Evolutionary conservation across 2,329 filamentous ascomycete genomes (phyloP), one percentile per base, ranked within the genome.

Genomic region (Geosmithia morbida): DNA sequence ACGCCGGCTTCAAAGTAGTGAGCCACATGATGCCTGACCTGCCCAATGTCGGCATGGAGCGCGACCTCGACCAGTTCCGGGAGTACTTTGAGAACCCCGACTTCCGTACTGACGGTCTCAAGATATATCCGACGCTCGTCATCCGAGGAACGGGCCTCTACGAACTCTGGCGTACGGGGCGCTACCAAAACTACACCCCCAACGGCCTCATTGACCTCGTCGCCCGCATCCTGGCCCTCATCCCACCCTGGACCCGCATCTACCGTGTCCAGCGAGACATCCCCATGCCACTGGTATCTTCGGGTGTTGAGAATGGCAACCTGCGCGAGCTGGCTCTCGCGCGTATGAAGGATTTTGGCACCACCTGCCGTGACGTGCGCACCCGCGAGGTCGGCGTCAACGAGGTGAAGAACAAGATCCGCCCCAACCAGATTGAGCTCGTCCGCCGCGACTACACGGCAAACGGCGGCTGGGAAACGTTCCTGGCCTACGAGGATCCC

Each of bases 21-120:
- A 94, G 87, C 54, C 92, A 98, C 67, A 98, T 98, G 92, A 98
- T 98, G 92, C 92, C 92, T 1, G 92, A 98, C 61, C 68, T 98
- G 44, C 92, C 92, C 3, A 98, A 98, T 57, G 92, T 98, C 2
- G 92, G 92, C 48, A 95, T 97, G 85, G 94, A 98, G 66, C 83
- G 92, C 57, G 92, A 98, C 61, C 72, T 98, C 42, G 89, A 94
- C 59, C 92, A 98, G 57, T 98, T 98, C 65, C 78, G 87, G 53
- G 94, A 98, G 61, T 98, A 98, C 63, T 98, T 98, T 57, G 88
- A 95, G 61, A 97, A 88, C 61, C 92, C 92, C 1, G 87, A 81
- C 41, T 98, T 98, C 70, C 78, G 92, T 50, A 98, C 94, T 1
- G 92, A 98, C 59, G 92, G 94, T 1, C 72, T 98, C 46, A 98